phyloP scores from a whole-genome alignment of 371 early-diverging fungal genomes.

The Chytridiales sp. region DNA sequence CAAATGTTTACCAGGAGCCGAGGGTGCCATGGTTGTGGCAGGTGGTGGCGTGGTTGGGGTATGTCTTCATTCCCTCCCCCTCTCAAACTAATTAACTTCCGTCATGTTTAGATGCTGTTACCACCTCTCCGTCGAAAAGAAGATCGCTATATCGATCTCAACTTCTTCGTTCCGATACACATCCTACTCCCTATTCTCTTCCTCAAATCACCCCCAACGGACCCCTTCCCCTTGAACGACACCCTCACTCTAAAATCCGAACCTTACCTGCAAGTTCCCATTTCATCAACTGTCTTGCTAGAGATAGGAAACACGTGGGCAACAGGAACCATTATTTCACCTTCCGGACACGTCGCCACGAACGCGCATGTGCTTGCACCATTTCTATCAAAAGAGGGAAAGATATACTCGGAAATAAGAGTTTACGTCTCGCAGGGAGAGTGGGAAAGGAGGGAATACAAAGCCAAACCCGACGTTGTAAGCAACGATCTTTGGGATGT shows the following conservation, averaged over 20 bases:
- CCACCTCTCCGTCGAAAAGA: constrained; percentile 1
- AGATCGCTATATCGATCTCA: not conserved
- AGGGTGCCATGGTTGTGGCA: constrained; percentile 2
- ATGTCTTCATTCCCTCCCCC: not conserved
- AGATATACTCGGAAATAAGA: no score
- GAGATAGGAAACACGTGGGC: constrained; percentile 5
- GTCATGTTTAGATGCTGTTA: not conserved
- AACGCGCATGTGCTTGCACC: constrained; percentile 10
- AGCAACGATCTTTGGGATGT: constrained; percentile 8
- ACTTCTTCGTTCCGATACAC: constrained; percentile 5
- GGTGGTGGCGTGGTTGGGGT: not conserved
- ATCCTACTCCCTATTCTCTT: not conserved
- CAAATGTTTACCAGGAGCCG: constrained; percentile 6
- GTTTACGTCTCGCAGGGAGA: not conserved
- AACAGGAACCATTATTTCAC: not conserved
- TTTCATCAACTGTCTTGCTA: not conserved
- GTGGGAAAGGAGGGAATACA: not conserved
- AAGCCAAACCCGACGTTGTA: not conserved
- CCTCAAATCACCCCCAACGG: not conserved
- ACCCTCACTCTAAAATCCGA: not conserved
- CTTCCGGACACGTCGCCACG: constrained; percentile 4
- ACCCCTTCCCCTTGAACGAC: not conserved
- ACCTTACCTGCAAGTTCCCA: not conserved
- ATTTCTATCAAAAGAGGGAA: no score
- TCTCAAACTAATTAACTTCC: not conserved